A percentile compares a stretch with the other conserved stretches of the same genome.
phyloP scores from a whole-genome alignment of 768 basidiomycete genomes.

The Russula dissimulans region DNA sequence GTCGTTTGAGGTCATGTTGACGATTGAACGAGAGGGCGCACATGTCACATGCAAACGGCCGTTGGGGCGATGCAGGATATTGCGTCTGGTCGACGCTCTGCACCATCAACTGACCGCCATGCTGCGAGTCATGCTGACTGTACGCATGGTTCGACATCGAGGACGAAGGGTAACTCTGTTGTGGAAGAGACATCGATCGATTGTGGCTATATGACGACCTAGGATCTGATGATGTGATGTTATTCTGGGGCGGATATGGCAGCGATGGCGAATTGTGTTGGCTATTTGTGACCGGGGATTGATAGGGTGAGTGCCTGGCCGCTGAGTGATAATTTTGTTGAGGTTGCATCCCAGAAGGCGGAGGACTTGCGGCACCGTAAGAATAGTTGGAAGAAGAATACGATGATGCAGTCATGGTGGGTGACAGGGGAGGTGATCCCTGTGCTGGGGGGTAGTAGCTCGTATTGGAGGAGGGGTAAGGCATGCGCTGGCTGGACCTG shows the following conservation, averaged over 20 bases:
- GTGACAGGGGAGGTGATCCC: conserved; percentile 13
- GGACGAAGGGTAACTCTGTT: background rate
- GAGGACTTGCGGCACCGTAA: background rate
- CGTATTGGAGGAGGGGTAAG: conserved; percentile 11
- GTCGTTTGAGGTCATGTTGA: conserved; percentile 77
- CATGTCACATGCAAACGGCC: conserved; percentile 36
- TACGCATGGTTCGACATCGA: conserved; percentile 7
- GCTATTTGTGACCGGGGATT: background rate
- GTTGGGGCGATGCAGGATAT: conserved; percentile 32
- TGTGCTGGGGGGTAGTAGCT: conserved; percentile 12
- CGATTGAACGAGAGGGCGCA: conserved; percentile 79
- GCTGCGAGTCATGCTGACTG: conserved; percentile 14
- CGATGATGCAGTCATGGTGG: background rate
- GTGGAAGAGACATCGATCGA: conserved; percentile 14
- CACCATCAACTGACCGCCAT: conserved; percentile 17
- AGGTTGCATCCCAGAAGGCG: conserved; percentile 4
- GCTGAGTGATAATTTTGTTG: conserved; percentile 11
- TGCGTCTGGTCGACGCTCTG: conserved; percentile 23
- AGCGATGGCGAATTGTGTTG: conserved; percentile 5
- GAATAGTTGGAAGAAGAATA: conserved; percentile 4
- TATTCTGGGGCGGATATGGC: conserved; percentile 12
- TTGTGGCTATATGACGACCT: conserved; percentile 10
- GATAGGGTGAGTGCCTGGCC: conserved; percentile 10
- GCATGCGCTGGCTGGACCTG: conserved; percentile 13
- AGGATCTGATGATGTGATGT: conserved; percentile 1